These are phyloP conservation scores for Malassezia japonica DNA, from an alignment of 1,284 basidiomycete genomes.

Conservation along the genomic window DNA sequence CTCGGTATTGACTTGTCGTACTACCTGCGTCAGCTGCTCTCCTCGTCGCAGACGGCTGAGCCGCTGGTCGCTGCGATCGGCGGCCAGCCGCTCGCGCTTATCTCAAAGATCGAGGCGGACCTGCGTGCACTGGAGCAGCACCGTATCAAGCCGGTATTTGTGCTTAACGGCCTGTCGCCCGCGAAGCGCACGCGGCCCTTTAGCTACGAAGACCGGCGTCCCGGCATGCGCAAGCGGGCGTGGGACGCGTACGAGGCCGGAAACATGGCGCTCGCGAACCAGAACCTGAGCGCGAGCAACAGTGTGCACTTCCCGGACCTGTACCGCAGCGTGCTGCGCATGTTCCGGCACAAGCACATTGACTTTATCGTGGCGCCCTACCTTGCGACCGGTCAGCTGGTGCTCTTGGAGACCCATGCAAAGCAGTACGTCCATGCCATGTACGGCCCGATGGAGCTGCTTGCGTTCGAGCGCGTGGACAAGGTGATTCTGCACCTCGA, in stretches of 20 bases:
- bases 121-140: slow-evolving; percentile 78
- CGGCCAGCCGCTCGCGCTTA: slow-evolving; percentile 64
- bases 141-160: slow-evolving; percentile 92
- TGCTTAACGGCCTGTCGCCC: slow-evolving; percentile 64
- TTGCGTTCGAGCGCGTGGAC: slow-evolving; percentile 77
- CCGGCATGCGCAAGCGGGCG: slow-evolving; percentile 30
- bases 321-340: slow-evolving; percentile 78
- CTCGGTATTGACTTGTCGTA: slow-evolving; percentile 92
- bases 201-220: slow-evolving; percentile 38
- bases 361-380: slow-evolving; percentile 96
- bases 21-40: slow-evolving; percentile 73
- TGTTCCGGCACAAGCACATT: slow-evolving; percentile 87
- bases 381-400: slow-evolving; percentile 83
- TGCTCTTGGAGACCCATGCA: slow-evolving; percentile 83
- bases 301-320: slow-evolving; percentile 61
- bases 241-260: slow-evolving; percentile 46
- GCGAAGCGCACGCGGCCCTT: slow-evolving; percentile 34
- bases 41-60: slow-evolving; percentile 66
- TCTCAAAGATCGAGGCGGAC: slow-evolving; percentile 72
- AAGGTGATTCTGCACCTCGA: slow-evolving; percentile 76
- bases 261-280: slow-evolving; percentile 68
- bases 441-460: slow-evolving; percentile 77
- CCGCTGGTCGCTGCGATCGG: slow-evolving; percentile 87
- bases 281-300: slow-evolving; percentile 66
- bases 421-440: slow-evolving; percentile 92